Evolutionary conservation across 2,329 filamentous ascomycete species (phyloP).

Genomic region (Arthroderma sp.): DNA sequence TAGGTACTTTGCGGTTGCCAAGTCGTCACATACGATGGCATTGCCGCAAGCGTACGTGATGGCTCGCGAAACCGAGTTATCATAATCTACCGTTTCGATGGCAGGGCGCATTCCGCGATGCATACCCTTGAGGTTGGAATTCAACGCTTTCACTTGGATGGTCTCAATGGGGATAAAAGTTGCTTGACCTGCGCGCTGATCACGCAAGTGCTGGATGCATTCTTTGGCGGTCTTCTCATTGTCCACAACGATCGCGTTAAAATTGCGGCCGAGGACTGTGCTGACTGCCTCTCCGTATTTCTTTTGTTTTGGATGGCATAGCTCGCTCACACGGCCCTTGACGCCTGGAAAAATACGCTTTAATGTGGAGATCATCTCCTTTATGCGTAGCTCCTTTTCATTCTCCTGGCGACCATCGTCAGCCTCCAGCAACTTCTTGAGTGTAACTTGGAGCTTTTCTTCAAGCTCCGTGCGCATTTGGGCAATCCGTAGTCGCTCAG

Average conservation of each 20-base stretch:
- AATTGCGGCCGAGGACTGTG: constrained; percentile 81
- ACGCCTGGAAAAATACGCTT: constrained; percentile 89
- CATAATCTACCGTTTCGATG: constrained; percentile 93
- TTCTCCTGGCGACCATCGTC: constrained; percentile 76
- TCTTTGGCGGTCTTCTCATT: constrained; percentile 88
- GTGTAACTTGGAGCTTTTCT: constrained; percentile 73
- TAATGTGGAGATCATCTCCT: constrained; percentile 71
- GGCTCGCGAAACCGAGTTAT: constrained; percentile 72
- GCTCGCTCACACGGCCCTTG: constrained; percentile 73
- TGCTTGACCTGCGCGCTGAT: constrained; percentile 73
- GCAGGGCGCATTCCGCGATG: constrained; percentile 71
- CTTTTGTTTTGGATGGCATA: constrained; percentile 94
- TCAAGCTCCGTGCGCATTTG: constrained; percentile 80
- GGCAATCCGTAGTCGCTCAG: constrained; percentile 66
- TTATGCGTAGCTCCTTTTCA: constrained; percentile 63
- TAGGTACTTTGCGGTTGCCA: constrained; percentile 76
- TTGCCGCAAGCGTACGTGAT: constrained; percentile 93
- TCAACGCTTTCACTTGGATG: constrained; percentile 85
- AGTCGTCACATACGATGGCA: constrained; percentile 81
- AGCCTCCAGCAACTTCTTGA: constrained; percentile 69
- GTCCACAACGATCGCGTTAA: constrained; percentile 89
- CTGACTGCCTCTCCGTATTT: constrained; percentile 90
- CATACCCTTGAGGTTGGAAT: constrained; percentile 81
- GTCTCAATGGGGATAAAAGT: constrained; percentile 96
- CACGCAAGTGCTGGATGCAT: constrained; percentile 87